phyloP scores from a whole-genome alignment of 148 eudicot species.

The Linanthus parryae region DNA sequence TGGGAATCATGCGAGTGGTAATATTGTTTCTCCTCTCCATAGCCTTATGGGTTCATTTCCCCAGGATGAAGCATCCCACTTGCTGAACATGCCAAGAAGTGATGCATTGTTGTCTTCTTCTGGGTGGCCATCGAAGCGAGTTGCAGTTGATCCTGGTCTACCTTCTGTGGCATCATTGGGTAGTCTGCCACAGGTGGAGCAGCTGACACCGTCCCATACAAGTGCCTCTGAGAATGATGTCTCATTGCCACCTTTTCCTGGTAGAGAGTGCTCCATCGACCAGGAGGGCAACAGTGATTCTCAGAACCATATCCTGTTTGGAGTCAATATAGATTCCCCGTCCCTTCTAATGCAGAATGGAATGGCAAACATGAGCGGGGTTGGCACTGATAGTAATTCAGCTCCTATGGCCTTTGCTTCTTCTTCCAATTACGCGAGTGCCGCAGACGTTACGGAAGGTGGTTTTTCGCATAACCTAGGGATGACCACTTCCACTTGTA shows the following conservation, averaged over 20 bases:
- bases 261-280: conserved; percentile 28
- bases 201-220: conserved; percentile 19
- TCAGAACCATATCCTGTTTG: conserved; percentile 26
- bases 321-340: conserved; percentile 22
- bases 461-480: conserved; percentile 33
- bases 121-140: conserved; percentile 21
- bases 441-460: conserved; percentile 22
- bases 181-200: conserved; percentile 27
- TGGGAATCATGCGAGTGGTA: conserved; percentile 25
- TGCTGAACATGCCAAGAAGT: conserved; percentile 23
- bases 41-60: conserved; percentile 37
- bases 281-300: conserved; percentile 25
- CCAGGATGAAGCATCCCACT: conserved; percentile 25
- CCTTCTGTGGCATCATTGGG: conserved; percentile 22
- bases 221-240: conserved; percentile 28
- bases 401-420: conserved; percentile 29
- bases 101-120: conserved; percentile 21
- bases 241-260: conserved; percentile 33
- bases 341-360: conserved; percentile 21
- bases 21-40: conserved; percentile 46
- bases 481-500: conserved; percentile 30
- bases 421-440: too few species aligned
- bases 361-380: conserved; percentile 22
- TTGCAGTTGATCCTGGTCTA: conserved; percentile 27
- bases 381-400: conserved; percentile 30